Evolutionary conservation across 768 basidiomycete genomes (phyloP), one percentile per base, ranked within the genome.

Genomic region (Cystofilobasidium macerans): DNA sequence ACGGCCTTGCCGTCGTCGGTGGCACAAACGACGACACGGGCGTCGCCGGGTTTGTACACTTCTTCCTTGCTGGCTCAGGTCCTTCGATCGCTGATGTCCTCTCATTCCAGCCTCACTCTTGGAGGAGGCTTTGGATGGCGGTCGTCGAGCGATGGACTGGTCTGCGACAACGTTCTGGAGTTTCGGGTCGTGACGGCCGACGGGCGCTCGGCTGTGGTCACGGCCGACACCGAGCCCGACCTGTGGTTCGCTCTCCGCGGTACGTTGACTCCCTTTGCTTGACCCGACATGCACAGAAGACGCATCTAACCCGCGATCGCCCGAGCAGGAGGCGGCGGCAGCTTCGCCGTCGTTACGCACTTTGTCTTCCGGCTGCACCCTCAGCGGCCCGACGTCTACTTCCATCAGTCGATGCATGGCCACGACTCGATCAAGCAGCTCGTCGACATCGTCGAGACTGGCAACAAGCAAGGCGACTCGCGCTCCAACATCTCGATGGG

Each of bases 1-100:
- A 71, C 51, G 72, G 72, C n/a, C 61, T 72, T 26, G 72, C 69
- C 4, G 68, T 69, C 13, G 64, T 65, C 24, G 70, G 68, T 2
- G 70, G 70, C 11, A 70, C 70, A 3, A 68, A 69, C 28, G 69
- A 70, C 58, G 64, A 70, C 40, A 70, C 70, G 32, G 70, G 70
- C 24, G 60, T 65, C n/a, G 24, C 8, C 16, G 38, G 42, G 45
- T 22, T 42, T 22, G 24, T 30, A 20, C 38, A 5, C 40, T 20
- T 32, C 51, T 32, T 54, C 28, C 28, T 2, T 30, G 28, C 28
- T 6, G n/a, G 48, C 48, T 51, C 9, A 51, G n/a, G 6, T 51
- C 40, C 40, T 20, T 45, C 43, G 61, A 22, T 47, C 20, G 43
- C 43, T n/a, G n/a, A 20, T 20, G 13, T 12, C 5, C 43, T 43